Percentiles rank a stretch among this genome's conserved stretches.
Evolutionary conservation across 2,329 filamentous ascomycete genomes (phyloP).

Genomic region (Nemania diffusa): DNA sequence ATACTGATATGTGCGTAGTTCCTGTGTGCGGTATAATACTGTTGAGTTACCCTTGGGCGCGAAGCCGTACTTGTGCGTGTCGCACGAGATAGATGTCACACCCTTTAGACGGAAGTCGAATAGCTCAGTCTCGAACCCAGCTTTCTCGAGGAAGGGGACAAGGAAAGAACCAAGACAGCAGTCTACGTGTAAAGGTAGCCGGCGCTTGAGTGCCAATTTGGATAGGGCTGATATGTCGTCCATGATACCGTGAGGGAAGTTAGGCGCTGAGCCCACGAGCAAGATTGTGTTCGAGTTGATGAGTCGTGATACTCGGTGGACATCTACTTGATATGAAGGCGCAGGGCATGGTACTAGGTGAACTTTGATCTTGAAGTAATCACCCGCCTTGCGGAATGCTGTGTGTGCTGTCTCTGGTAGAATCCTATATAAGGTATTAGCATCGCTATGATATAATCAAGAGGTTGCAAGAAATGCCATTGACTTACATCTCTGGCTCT

Average conservation of each 20-base stretch:
- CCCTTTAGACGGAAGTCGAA: slow-evolving; percentile 96
- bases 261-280: slow-evolving; percentile 93
- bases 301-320: slow-evolving; percentile 80
- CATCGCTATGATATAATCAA: slow-evolving; percentile 2
- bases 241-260: slow-evolving; percentile 98
- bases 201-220: slow-evolving; percentile 80
- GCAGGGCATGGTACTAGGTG: slow-evolving; percentile 89
- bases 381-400: slow-evolving; percentile 92
- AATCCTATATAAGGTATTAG: slow-evolving; percentile 68
- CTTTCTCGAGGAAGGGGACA: slow-evolving; percentile 88
- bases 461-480: background rate
- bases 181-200: slow-evolving; percentile 92
- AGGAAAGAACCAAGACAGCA: slow-evolving; percentile 98
- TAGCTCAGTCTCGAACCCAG: slow-evolving; percentile 87
- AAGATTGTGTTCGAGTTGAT: slow-evolving; percentile 95
- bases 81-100: slow-evolving; percentile 94
- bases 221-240: slow-evolving; percentile 92
- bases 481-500: slow-evolving; percentile 88
- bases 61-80: slow-evolving; percentile 99
- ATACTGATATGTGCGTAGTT: slow-evolving; percentile 90
- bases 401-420: slow-evolving; percentile 94
- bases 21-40: slow-evolving; percentile 84
- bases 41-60: slow-evolving; percentile 97
- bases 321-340: slow-evolving; percentile 84
- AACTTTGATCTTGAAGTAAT: slow-evolving; percentile 97